Evolutionary conservation across 1,284 basidiomycete species (phyloP).

Genomic region (Leccinum angustisporum): DNA sequence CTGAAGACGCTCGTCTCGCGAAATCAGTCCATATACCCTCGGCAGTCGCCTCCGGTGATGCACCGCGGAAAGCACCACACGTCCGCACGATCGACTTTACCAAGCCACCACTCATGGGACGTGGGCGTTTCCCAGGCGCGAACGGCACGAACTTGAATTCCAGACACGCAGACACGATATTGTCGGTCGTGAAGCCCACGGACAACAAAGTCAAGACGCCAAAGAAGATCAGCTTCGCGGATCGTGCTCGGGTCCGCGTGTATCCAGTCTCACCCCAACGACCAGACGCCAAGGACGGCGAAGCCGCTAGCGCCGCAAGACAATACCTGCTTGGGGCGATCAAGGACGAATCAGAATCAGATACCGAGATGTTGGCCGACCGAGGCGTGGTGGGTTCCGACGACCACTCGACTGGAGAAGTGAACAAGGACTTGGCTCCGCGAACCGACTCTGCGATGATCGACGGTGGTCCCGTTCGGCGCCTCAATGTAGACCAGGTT

Average conservation of each 20-base stretch:
- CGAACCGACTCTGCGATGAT: not conserved
- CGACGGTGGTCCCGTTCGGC: not conserved
- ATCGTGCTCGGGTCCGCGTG: slow-evolving; percentile 27
- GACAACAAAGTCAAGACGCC: slow-evolving; percentile 22
- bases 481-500: not conserved
- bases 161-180: not conserved
- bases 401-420: not conserved
- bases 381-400: not conserved
- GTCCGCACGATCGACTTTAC: slow-evolving; percentile 33
- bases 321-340: not conserved
- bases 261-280: slow-evolving; percentile 22
- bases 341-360: not conserved
- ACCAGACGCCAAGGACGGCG: not conserved
- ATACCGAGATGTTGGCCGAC: not conserved
- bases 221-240: slow-evolving; percentile 32
- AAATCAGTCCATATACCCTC: not conserved
- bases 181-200: slow-evolving; percentile 10
- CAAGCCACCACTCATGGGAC: slow-evolving; percentile 13
- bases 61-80: not conserved
- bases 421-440: not conserved
- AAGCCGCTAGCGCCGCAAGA: not conserved
- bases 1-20: not conserved
- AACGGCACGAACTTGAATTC: not conserved
- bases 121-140: slow-evolving; percentile 12
- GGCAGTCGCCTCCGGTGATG: not conserved